phyloP scores from a whole-genome alignment of 441 rosid species.

The Macaranga tanarius region DNA sequence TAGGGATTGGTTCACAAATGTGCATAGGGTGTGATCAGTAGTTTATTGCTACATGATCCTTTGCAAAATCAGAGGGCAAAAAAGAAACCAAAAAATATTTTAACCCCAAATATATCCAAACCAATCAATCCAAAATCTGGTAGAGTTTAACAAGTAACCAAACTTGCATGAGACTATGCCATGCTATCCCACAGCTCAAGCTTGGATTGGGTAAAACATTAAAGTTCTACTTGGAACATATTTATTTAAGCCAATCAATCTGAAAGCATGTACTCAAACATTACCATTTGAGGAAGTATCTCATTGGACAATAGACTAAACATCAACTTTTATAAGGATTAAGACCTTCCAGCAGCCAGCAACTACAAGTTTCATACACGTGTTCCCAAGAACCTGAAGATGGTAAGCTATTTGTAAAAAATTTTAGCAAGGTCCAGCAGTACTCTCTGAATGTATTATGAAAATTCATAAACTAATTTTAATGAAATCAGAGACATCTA shows the following conservation, averaged over 20 bases:
- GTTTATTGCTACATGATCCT: too few relatives aligned
- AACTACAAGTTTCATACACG: background rate
- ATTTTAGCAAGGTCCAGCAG: too few relatives aligned
- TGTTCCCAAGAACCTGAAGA: background rate
- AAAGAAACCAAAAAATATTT: background rate
- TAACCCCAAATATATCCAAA: background rate
- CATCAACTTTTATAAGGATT: background rate
- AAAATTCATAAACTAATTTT: conserved; percentile 2
- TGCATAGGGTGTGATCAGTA: too few relatives aligned
- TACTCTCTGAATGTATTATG: background rate
- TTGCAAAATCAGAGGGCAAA: background rate
- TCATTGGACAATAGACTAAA: too few relatives aligned
- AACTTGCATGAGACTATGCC: background rate
- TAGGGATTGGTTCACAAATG: background rate
- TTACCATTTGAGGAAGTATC: background rate
- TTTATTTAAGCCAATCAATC: conserved; percentile 5
- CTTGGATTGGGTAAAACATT: background rate
- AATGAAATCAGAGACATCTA: background rate
- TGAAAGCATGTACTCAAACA: background rate
- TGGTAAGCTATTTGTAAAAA: too few relatives aligned
- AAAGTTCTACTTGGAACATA: background rate
- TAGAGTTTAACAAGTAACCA: background rate
- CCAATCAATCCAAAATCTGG: conserved; percentile 6
- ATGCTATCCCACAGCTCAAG: background rate
- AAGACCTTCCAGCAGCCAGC: background rate